phyloP scores from a whole-genome alignment of 225 moss, liverwort and hornwort genomes.

The Pseudoscleropodium purum region DNA sequence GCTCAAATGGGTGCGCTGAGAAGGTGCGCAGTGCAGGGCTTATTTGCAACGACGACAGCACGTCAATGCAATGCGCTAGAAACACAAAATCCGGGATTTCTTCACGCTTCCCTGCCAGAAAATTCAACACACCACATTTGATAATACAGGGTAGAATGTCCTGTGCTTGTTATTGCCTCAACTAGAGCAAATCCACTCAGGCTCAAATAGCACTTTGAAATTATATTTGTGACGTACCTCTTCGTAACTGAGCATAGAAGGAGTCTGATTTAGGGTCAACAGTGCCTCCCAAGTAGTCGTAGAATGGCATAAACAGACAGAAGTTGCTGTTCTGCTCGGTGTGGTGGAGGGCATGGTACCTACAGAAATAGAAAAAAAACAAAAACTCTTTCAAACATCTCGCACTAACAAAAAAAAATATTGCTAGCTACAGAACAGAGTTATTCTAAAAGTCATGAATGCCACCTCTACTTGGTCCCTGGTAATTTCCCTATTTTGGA shows the following conservation, averaged over 20 bases:
- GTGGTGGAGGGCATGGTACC: conserved; percentile 92
- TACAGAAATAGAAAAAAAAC: neutral
- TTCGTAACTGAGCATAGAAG: conserved; percentile 26
- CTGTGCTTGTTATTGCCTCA: too few species aligned
- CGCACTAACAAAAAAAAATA: neutral
- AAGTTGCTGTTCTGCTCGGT: conserved; percentile 56
- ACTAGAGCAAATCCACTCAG: neutral
- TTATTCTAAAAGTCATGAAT: neutral
- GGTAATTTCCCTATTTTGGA: neutral
- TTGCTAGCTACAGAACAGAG: neutral
- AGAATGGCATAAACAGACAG: conserved; percentile 88
- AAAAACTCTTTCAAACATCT: neutral
- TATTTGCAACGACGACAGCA: conserved; percentile 57
- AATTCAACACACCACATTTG: neutral
- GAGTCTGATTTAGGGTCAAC: conserved; percentile 53
- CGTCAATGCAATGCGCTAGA: conserved; percentile 77
- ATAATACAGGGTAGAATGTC: neutral
- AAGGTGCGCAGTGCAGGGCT: conserved; percentile 43
- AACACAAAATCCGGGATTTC: conserved; percentile 80
- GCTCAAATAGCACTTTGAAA: neutral
- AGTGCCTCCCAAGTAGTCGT: conserved; percentile 80
- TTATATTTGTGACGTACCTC: conserved; percentile 14
- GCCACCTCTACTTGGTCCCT: neutral
- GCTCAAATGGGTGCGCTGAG: conserved; percentile 43
- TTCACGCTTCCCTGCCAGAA: conserved; percentile 44